These are phyloP conservation scores for Stygiomarasmius scandens DNA, from an alignment of 1,284 basidiomycete species.

Conservation along the genomic window DNA sequence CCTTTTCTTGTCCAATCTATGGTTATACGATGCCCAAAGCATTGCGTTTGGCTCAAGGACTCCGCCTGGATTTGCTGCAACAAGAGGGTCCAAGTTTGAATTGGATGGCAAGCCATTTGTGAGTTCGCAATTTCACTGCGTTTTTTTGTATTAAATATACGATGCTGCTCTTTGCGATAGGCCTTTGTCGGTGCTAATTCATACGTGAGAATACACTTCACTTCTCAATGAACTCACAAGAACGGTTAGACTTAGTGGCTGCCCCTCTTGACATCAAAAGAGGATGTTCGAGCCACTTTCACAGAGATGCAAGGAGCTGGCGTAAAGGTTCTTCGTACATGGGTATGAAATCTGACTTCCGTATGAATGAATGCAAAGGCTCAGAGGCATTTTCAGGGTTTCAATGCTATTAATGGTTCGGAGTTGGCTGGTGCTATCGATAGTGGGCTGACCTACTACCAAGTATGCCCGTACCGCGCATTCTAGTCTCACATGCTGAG, in stretches of 20 bases:
- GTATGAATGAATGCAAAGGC: background rate
- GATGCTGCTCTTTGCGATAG: constrained; percentile 17
- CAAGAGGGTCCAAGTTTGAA: constrained; percentile 42
- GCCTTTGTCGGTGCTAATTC: constrained; percentile 44
- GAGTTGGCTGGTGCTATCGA: constrained; percentile 44
- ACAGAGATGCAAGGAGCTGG: constrained; percentile 37
- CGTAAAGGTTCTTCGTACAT: constrained; percentile 42
- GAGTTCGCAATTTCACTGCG: constrained; percentile 17
- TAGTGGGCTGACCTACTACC: constrained; percentile 54
- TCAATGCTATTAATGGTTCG: constrained; percentile 51
- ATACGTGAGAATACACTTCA: constrained; percentile 26
- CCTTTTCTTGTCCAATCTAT: background rate
- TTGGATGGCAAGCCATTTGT: constrained; percentile 52
- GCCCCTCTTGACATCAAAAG: constrained; percentile 37
- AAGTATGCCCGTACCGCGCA: constrained; percentile 31
- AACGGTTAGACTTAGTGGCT: constrained; percentile 41
- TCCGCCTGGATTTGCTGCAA: constrained; percentile 44
- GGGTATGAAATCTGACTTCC: constrained; percentile 27
- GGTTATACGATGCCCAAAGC: background rate
- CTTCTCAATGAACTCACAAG: background rate
- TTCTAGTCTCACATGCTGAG: background rate
- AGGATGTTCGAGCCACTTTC: constrained; percentile 41
- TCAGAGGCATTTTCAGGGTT: constrained; percentile 36
- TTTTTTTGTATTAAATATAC: background rate
- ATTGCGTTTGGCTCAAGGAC: constrained; percentile 23